Percentiles rank a stretch among this genome's conserved stretches.
Conservation (phyloP, 805 yeast species). For the Ogataea methylovora region DNA sequence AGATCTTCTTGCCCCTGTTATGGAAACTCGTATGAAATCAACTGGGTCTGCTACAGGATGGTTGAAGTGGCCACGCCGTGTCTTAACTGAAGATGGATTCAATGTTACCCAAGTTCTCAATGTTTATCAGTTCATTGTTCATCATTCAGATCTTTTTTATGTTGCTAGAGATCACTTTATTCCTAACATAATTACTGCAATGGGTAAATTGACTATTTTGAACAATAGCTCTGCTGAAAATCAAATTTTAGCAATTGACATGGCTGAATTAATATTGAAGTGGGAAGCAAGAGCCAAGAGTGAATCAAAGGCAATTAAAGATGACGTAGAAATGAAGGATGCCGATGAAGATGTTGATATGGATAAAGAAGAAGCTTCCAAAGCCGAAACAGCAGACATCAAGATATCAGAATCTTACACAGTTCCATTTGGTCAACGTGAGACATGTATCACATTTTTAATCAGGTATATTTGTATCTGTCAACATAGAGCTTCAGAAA, state of each 20-base stretch:
- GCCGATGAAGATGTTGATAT: neutral
- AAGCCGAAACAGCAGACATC: conserved; percentile 27
- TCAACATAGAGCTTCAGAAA: conserved; percentile 77
- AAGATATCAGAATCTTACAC: conserved; percentile 43
- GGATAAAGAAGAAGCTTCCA: conserved; percentile 4
- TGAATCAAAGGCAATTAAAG: conserved; percentile 11
- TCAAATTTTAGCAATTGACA: conserved; percentile 79
- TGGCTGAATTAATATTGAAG: conserved; percentile 74
- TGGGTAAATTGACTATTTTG: conserved; percentile 80
- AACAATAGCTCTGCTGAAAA: conserved; percentile 75
- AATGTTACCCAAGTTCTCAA: conserved; percentile 80
- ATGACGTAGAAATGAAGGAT: conserved; percentile 1
- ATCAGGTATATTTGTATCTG: conserved; percentile 84
- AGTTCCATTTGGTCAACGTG: conserved; percentile 74
- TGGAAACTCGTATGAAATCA: conserved; percentile 56
- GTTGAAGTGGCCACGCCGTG: conserved; percentile 94
- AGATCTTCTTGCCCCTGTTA: conserved; percentile 81
- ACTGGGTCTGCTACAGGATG: conserved; percentile 54
- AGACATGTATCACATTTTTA: conserved; percentile 83
- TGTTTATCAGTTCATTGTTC: conserved; percentile 82
- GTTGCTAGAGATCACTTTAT: conserved; percentile 84
- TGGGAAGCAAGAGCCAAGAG: conserved; percentile 66
- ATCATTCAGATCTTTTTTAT: conserved; percentile 77
- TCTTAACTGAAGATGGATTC: conserved; percentile 83
- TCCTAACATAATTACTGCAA: conserved; percentile 81